Conservation (phyloP, 306 rosid species). For the Trifolium fragiferum region DNA sequence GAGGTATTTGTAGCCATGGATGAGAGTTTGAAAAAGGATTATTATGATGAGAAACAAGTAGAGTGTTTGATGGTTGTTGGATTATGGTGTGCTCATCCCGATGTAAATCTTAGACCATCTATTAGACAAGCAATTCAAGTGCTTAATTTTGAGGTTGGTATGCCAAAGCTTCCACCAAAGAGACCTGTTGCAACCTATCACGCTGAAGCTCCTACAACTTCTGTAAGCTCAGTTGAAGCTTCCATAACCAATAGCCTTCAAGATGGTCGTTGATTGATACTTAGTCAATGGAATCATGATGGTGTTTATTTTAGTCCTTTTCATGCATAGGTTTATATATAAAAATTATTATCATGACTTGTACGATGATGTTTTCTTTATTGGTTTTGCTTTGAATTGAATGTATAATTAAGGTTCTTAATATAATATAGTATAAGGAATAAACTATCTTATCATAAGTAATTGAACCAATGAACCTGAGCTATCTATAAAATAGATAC, state of each 20-base stretch:
- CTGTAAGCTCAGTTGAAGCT: not conserved
- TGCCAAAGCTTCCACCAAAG: slow-evolving; percentile 41
- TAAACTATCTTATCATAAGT: too few species aligned
- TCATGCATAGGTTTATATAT: too few species aligned
- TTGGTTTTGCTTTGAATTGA: too few species aligned
- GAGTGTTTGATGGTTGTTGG: not conserved
- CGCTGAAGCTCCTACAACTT: not conserved
- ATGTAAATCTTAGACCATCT: slow-evolving; percentile 32
- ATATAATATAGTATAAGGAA: too few species aligned
- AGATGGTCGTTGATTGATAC: slow-evolving; percentile 19
- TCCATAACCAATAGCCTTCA: slow-evolving; percentile 37
- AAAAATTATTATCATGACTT: too few species aligned
- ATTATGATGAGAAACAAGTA: not conserved
- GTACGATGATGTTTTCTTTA: too few species aligned
- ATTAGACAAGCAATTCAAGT: slow-evolving; percentile 44
- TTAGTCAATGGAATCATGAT: too few species aligned
- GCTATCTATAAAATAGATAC: too few species aligned
- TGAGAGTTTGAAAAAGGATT: not conserved
- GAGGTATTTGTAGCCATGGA: not conserved
- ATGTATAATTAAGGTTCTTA: too few species aligned
- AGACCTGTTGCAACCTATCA: slow-evolving; percentile 33
- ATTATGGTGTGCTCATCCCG: not conserved
- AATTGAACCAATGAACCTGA: too few species aligned
- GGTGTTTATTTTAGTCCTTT: too few species aligned
- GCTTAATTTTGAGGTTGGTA: slow-evolving; percentile 36